Conservation (phyloP, 2,329 filamentous ascomycete genomes). For the Cladophialophora immunda region DNA sequence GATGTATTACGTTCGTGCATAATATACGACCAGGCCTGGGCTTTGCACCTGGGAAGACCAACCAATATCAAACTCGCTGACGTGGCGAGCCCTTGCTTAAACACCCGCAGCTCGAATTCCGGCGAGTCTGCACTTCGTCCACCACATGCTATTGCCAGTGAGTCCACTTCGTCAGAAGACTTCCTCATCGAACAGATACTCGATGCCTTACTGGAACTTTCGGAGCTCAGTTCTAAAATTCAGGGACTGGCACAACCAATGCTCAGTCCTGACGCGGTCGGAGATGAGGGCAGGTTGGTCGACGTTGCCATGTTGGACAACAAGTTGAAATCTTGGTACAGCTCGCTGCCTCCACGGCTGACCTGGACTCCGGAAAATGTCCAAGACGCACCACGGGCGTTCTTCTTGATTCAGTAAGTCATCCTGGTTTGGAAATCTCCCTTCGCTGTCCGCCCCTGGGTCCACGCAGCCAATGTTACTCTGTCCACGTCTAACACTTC, state of each 20-base stretch:
- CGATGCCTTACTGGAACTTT: conserved; percentile 8
- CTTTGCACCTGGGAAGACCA: background rate
- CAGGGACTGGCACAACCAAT: conserved; percentile 8
- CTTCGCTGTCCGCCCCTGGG: too few relatives aligned
- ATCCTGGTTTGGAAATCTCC: background rate
- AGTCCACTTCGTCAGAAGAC: background rate
- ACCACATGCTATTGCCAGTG: background rate
- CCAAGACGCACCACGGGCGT: background rate
- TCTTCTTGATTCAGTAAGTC: conserved; percentile 14
- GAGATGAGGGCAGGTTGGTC: too few relatives aligned
- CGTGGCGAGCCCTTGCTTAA: background rate
- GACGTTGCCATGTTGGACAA: too few relatives aligned
- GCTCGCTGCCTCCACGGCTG: background rate
- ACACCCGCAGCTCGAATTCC: background rate
- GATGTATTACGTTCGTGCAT: background rate
- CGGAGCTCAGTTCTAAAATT: conserved; percentile 4
- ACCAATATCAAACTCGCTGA: background rate
- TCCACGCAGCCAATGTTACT: too few relatives aligned
- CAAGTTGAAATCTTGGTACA: background rate
- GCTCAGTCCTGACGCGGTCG: background rate
- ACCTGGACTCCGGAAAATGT: conserved; percentile 4
- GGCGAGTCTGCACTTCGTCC: background rate
- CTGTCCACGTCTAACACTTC: background rate
- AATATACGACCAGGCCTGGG: conserved; percentile 3
- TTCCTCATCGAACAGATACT: conserved; percentile 3